Evolutionary conservation across 2,329 filamentous ascomycete genomes (phyloP).

Genomic region (Ilyonectria destructans): DNA sequence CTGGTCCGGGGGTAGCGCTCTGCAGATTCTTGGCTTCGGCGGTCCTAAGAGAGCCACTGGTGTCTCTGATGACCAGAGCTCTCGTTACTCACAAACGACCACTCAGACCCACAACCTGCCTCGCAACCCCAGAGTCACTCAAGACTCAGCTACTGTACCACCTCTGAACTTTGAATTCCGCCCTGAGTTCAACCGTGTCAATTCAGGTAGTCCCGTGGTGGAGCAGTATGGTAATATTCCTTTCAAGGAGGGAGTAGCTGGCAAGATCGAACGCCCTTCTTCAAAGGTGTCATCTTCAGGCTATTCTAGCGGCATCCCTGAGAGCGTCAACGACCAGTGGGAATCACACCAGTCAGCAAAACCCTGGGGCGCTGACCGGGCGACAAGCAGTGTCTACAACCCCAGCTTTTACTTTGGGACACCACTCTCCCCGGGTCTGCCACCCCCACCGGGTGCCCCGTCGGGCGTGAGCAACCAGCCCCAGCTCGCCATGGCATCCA

Average conservation of each 20-base stretch:
- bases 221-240: slow-evolving; percentile 71
- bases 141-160: slow-evolving; percentile 80
- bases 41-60: slow-evolving; percentile 65
- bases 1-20: slow-evolving; percentile 81
- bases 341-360: slow-evolving; percentile 61
- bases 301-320: slow-evolving; percentile 77
- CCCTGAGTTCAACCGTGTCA: slow-evolving; percentile 76
- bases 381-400: slow-evolving; percentile 68
- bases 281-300: slow-evolving; percentile 69
- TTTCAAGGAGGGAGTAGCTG: slow-evolving; percentile 72
- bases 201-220: slow-evolving; percentile 79
- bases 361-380: slow-evolving; percentile 67
- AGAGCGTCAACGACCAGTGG: slow-evolving; percentile 74
- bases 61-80: slow-evolving; percentile 68
- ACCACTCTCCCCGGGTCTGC: slow-evolving; percentile 57
- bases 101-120: slow-evolving; percentile 27
- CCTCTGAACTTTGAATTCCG: slow-evolving; percentile 77
- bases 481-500: slow-evolving; percentile 66
- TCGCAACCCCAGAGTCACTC: slow-evolving; percentile 65
- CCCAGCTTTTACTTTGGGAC: slow-evolving; percentile 62
- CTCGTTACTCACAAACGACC: slow-evolving; percentile 65
- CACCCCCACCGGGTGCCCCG: slow-evolving; percentile 51
- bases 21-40: slow-evolving; percentile 77
- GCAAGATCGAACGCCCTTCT: slow-evolving; percentile 72
- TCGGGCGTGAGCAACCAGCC: slow-evolving; percentile 64